These are phyloP conservation scores for Sclerospora graminicola DNA, from an alignment of 352 stramenopile genomes.

Conservation along the genomic window DNA sequence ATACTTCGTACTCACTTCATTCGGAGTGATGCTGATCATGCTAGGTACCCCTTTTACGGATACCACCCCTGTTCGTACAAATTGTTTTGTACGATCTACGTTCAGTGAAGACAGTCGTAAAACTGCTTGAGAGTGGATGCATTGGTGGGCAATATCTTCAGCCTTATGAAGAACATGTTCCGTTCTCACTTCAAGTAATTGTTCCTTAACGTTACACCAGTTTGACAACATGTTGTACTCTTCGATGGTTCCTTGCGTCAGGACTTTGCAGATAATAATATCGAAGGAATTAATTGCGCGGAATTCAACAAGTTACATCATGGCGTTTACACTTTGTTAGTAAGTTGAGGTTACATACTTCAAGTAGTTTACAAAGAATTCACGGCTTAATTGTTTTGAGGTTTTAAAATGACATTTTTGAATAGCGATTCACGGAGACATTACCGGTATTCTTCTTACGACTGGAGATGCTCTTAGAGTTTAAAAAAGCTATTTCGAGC, in stretches of 20 bases:
- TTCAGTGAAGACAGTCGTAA: constrained; percentile 41
- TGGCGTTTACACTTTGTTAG: no score
- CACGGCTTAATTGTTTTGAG: no score
- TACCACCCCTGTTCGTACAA: constrained; percentile 86
- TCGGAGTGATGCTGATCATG: constrained; percentile 75
- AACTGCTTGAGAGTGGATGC: constrained; percentile 76
- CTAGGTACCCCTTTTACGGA: constrained; percentile 85
- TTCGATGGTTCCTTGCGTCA: no score
- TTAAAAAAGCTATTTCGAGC: no score
- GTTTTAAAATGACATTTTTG: no score
- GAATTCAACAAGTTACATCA: constrained; percentile 61
- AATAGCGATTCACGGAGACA: no score
- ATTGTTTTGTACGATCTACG: constrained; percentile 85
- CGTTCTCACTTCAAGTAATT: constrained; percentile 82
- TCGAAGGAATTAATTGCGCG: constrained; percentile 87
- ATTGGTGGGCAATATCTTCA: constrained; percentile 70
- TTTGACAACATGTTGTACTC: neutral
- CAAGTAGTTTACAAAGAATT: no score
- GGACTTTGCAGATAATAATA: constrained; percentile 88
- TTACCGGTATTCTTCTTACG: no score
- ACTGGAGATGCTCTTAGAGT: no score
- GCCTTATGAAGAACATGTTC: constrained; percentile 83
- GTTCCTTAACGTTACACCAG: neutral
- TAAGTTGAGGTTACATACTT: no score
- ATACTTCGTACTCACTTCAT: neutral